Evolutionary conservation across 2,329 filamentous ascomycete genomes (phyloP), one percentile per base, ranked within the genome.

Genomic region (Arthrobotrys megalospora): DNA sequence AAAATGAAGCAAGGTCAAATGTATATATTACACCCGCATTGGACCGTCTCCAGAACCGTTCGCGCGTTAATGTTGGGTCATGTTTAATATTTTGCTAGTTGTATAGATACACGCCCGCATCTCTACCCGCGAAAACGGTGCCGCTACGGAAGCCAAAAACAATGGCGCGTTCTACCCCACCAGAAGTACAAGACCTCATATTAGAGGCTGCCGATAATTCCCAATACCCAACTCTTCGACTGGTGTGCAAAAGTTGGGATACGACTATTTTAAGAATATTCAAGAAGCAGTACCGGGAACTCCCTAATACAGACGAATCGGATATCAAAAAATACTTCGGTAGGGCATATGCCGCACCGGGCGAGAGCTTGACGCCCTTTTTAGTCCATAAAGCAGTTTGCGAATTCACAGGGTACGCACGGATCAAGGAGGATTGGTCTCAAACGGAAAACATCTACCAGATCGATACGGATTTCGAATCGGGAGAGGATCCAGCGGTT

Each of bases 151-250:
- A 28, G 5, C 24, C 24, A 28, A 28, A 2, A 53, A n/a, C n/a
- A n/a, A 24, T 34, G 4, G 14, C 21, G 2, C 43, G 32, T 14
- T 53, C 28, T n/a, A 38, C 66, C 8, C 69, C 69, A 1, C 32
- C 19, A 24, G 69, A 73, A 52, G 11, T 73, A 5, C 69, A 73
- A 34, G 50, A 60, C 16, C 48, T 73, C 24, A 52, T 72, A 12
- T 24, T 73, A 2, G 69, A 73, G 14, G 48, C 60, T n/a, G 48
- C 69, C 19, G 48, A 43, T n/a, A 2, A 6, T 0, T 66, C 69
- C 8, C 69, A 73, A 52, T 45, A 65, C 12, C 28, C 69, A 12
- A 60, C 41, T 2, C 62, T 73, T 8, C 24, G 12, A 14, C 48
- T 50, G 10, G 60, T 72, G 16, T 72, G 68, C 16, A 65, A 65